A percentile compares a stretch with the other conserved stretches of the same genome.
Evolutionary conservation across 2,329 filamentous ascomycete species (phyloP).

Genomic region (Fusarium incarnatum): DNA sequence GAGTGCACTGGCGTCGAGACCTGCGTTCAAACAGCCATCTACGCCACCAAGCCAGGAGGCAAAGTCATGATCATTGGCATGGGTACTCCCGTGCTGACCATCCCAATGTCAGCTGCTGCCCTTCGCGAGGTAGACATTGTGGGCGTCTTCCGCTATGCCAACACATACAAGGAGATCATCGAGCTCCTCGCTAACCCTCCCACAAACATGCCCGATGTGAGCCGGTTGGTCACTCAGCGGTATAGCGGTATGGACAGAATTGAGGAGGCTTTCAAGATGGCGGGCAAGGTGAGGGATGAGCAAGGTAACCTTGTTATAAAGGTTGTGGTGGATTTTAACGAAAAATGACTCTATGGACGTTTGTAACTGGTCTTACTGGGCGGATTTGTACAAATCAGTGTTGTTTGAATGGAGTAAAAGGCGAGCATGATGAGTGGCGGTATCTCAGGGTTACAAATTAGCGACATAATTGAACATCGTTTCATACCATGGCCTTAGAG

Average conservation of each 20-base stretch:
- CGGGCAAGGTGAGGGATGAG: constrained; percentile 76
- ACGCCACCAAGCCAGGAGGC: constrained; percentile 74
- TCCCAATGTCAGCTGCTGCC: constrained; percentile 76
- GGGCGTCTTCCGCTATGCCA: constrained; percentile 79
- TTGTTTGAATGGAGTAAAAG: constrained; percentile 25
- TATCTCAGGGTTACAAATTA: constrained; percentile 7
- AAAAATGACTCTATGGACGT: constrained; percentile 24
- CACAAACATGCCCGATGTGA: constrained; percentile 70
- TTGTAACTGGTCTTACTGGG: constrained; percentile 18
- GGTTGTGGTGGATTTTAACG: constrained; percentile 69
- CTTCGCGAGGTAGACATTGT: constrained; percentile 78
- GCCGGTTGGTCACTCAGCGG: constrained; percentile 76
- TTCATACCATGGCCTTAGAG: background rate
- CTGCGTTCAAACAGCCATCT: constrained; percentile 80
- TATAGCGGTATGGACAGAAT: constrained; percentile 72
- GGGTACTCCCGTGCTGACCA: constrained; percentile 76
- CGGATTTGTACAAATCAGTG: constrained; percentile 13
- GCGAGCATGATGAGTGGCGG: constrained; percentile 18
- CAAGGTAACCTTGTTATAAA: constrained; percentile 78
- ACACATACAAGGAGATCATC: constrained; percentile 73
- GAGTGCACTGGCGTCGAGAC: constrained; percentile 84
- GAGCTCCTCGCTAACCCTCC: constrained; percentile 62
- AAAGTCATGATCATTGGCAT: constrained; percentile 78
- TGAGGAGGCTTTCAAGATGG: constrained; percentile 78
- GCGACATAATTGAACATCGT: background rate